Evolutionary conservation across 345 rosid genomes (phyloP).

Genomic region (Salix arbutifolia): DNA sequence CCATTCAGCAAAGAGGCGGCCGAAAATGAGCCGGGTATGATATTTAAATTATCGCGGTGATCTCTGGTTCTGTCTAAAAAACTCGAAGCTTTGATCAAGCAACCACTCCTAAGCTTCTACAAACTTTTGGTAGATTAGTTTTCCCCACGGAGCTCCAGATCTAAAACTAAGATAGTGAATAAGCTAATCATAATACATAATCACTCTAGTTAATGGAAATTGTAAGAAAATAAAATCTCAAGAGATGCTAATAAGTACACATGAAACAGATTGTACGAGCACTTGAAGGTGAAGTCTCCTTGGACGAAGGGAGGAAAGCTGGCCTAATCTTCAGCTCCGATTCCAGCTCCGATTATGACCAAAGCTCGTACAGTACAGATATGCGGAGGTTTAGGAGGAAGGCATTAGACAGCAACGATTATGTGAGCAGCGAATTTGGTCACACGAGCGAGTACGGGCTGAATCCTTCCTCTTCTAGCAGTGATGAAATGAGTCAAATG

Average conservation of each 20-base stretch:
- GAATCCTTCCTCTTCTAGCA: background rate
- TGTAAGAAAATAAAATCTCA: background rate
- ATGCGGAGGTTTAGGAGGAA: background rate
- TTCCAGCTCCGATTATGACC: background rate
- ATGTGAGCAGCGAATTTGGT: background rate
- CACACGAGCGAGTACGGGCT: background rate
- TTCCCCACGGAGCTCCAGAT: background rate
- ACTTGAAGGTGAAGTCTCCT: background rate
- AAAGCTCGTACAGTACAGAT: background rate
- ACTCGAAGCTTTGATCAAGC: background rate
- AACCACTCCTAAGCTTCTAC: background rate
- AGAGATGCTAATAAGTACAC: background rate
- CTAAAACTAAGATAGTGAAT: background rate
- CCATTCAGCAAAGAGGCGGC: constrained; percentile 67
- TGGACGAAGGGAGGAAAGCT: background rate
- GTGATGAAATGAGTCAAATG: background rate
- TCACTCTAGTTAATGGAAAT: background rate
- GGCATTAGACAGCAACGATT: background rate
- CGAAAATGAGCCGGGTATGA: constrained; percentile 82
- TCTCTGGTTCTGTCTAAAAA: background rate
- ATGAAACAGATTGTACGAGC: background rate
- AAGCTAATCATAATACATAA: background rate
- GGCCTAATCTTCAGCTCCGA: background rate
- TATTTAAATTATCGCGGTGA: background rate
- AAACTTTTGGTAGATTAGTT: background rate